Evolutionary conservation across 768 basidiomycete species (phyloP).

Genomic region (Boletus pseudo-olivaceus): DNA sequence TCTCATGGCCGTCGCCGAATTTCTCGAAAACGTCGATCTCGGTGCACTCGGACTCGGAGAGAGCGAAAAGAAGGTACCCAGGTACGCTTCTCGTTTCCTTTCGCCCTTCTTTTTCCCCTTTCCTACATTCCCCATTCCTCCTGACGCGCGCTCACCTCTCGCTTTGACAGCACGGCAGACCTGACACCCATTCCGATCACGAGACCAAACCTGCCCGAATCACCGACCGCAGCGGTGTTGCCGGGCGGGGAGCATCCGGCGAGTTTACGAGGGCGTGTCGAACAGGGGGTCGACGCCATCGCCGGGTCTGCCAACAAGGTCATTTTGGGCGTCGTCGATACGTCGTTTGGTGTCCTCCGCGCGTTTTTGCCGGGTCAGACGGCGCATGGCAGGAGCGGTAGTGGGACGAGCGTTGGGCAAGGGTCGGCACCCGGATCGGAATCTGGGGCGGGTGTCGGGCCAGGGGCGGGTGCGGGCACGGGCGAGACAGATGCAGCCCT

Average conservation of each 20-base stretch:
- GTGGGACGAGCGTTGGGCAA: constrained; percentile 17
- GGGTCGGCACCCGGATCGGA: neutral
- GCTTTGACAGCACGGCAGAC: constrained; percentile 58
- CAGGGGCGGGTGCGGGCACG: neutral
- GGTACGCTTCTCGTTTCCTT: constrained; percentile 35
- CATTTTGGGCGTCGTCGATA: constrained; percentile 82
- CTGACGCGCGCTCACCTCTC: neutral
- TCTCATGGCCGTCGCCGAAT: constrained; percentile 92
- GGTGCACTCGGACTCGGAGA: constrained; percentile 63
- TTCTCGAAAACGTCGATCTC: constrained; percentile 91
- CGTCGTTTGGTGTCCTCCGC: constrained; percentile 83
- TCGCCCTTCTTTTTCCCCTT: too few species aligned
- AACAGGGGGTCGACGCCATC: constrained; percentile 75
- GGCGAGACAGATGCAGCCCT: constrained; percentile 11
- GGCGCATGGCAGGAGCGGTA: neutral
- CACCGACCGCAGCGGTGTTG: constrained; percentile 34
- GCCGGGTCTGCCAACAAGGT: constrained; percentile 80
- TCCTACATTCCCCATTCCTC: neutral
- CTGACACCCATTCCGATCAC: constrained; percentile 77
- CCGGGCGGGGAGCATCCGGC: constrained; percentile 49
- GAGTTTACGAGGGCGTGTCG: constrained; percentile 69
- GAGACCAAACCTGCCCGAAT: constrained; percentile 45
- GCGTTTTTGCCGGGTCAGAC: constrained; percentile 59
- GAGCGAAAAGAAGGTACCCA: constrained; percentile 52
- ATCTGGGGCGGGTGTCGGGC: neutral